Conservation (phyloP, 1,139 yeast species). For the Suhomyces taliae region DNA sequence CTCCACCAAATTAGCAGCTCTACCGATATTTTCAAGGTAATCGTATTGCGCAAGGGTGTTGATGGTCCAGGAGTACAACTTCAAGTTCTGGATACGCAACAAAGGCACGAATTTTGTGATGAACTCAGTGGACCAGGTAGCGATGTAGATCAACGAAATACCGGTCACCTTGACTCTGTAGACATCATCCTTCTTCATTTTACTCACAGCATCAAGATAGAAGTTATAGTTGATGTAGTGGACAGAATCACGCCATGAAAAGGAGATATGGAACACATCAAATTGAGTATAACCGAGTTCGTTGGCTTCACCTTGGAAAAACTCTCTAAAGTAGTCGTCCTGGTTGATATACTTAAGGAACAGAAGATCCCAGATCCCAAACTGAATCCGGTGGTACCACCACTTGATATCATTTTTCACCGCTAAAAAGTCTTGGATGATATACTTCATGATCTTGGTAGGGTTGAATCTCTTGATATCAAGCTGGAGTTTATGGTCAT, state of each 20-base stretch:
- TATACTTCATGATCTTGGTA: conserved; percentile 52
- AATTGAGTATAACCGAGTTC: conserved; percentile 26
- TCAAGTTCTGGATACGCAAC: conserved; percentile 42
- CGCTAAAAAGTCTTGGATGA: conserved; percentile 49
- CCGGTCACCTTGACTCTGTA: conserved; percentile 35
- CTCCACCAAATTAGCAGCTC: conserved; percentile 26
- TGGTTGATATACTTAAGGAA: conserved; percentile 58
- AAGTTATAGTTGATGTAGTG: conserved; percentile 38
- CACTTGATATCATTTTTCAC: conserved; percentile 52
- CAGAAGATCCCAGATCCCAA: conserved; percentile 79
- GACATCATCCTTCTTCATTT: conserved; percentile 16
- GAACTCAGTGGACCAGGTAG: conserved; percentile 42
- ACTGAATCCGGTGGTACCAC: conserved; percentile 69
- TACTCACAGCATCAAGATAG: conserved; percentile 29
- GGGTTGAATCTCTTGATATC: conserved; percentile 80
- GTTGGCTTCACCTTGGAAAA: conserved; percentile 16
- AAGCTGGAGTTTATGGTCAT: conserved; percentile 56
- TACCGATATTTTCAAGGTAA: conserved; percentile 33
- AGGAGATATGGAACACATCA: conserved; percentile 40
- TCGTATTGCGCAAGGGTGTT: conserved; percentile 56
- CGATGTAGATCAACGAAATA: conserved; percentile 38
- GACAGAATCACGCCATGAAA: conserved; percentile 36
- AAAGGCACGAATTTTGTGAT: conserved; percentile 40
- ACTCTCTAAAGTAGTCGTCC: conserved; percentile 34
- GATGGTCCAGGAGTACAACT: conserved; percentile 81